Evolutionary conservation across 1,284 basidiomycete species (phyloP).

Genomic region (Austropuccinia psidii): DNA sequence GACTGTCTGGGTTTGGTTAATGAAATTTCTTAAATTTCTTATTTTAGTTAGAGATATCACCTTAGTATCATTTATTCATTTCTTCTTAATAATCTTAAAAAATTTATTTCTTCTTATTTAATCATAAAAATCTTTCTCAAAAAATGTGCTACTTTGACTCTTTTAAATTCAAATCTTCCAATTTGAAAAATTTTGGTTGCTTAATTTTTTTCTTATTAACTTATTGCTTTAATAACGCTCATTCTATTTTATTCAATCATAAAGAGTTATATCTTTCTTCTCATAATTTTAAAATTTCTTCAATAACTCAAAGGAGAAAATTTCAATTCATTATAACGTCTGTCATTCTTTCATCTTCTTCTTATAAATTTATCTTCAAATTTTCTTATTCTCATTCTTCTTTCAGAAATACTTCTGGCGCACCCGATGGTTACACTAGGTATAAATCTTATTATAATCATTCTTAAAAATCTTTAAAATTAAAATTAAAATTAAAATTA

Average conservation of each 20-base stretch:
- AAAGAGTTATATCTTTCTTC: constrained; percentile 33
- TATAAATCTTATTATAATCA: neutral
- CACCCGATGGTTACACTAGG: constrained; percentile 32
- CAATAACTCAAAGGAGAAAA: constrained; percentile 5
- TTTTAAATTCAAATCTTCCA: no score
- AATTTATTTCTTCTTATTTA: no score
- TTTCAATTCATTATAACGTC: constrained; percentile 27
- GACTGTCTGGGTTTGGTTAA: no score
- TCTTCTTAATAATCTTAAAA: no score
- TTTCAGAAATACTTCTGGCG: constrained; percentile 15
- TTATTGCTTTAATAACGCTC: neutral
- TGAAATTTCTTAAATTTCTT: no score
- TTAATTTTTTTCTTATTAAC: neutral
- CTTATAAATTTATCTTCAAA: neutral
- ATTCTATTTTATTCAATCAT: constrained; percentile 13
- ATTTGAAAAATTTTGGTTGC: no score
- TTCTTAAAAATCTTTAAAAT: neutral
- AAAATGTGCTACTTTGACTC: no score
- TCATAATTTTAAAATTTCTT: constrained; percentile 30
- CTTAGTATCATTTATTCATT: no score
- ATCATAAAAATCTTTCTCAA: no score
- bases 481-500: neutral
- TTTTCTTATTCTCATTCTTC: neutral
- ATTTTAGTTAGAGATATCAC: no score
- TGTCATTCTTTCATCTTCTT: neutral